These are phyloP conservation scores for Ophiocordyceps unilateralis DNA, from an alignment of 2,329 filamentous ascomycete species.

Conservation along the genomic window DNA sequence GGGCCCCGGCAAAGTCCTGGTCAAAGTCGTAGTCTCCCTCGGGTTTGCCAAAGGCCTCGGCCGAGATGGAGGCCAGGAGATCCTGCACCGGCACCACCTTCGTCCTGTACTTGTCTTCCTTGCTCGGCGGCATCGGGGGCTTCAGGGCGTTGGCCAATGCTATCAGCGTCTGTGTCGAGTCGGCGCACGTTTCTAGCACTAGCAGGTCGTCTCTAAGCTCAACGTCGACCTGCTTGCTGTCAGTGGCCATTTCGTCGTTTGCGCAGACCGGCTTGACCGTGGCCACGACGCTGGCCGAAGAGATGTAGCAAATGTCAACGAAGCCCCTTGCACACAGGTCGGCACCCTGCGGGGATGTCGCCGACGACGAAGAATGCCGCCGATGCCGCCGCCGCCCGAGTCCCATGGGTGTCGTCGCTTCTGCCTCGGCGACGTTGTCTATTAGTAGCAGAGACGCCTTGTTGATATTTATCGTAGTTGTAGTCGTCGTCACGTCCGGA, in stretches of 20 bases:
- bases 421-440: slow-evolving; percentile 43
- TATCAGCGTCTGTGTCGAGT: slow-evolving; percentile 88
- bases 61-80: slow-evolving; percentile 77
- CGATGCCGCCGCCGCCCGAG: slow-evolving; percentile 7
- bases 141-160: slow-evolving; percentile 61
- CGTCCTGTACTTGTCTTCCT: slow-evolving; percentile 72
- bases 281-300: slow-evolving; percentile 55
- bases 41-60: slow-evolving; percentile 56
- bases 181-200: slow-evolving; percentile 85
- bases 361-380: slow-evolving; percentile 9
- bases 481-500: slow-evolving; percentile 44
- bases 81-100: slow-evolving; percentile 74
- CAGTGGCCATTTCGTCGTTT: slow-evolving; percentile 14
- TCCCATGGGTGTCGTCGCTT: neutral
- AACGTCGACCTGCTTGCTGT: slow-evolving; percentile 51
- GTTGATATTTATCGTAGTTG: slow-evolving; percentile 39
- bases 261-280: slow-evolving; percentile 36
- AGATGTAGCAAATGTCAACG: slow-evolving; percentile 75
- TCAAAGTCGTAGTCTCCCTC: slow-evolving; percentile 46
- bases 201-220: slow-evolving; percentile 75
- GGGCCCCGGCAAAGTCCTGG: slow-evolving; percentile 40
- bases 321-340: slow-evolving; percentile 52
- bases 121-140: slow-evolving; percentile 69
- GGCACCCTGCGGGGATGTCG: slow-evolving; percentile 32
- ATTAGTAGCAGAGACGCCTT: slow-evolving; percentile 74